Evolutionary conservation across 2,329 filamentous ascomycete genomes (phyloP), one percentile per base, ranked within the genome.

Genomic region (Trichoderma cornu-damae): DNA sequence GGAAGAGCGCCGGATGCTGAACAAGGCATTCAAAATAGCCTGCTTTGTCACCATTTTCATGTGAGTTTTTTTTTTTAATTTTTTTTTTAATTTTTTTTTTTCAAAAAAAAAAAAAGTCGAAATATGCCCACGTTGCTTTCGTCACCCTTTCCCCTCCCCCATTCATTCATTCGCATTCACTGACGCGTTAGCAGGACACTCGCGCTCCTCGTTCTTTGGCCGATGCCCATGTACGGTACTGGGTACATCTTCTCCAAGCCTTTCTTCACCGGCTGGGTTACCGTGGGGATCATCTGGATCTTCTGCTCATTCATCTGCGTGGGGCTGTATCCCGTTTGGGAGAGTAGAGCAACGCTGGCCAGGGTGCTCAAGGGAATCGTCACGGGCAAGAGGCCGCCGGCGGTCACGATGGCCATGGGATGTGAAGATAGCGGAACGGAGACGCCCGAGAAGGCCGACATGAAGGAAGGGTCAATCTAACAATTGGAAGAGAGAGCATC

Each of bases 141-240:
- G n/a, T n/a, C n/a, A n/a, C n/a, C n/a, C n/a, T n/a, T n/a, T n/a
- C n/a, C n/a, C n/a, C n/a, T n/a, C n/a, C n/a, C n/a, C n/a, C n/a
- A n/a, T n/a, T n/a, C n/a, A n/a, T n/a, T n/a, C n/a, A n/a, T n/a
- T n/a, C n/a, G n/a, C n/a, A n/a, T n/a, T n/a, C n/a, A 40, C 54
- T 57, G 35, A 57, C 20, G 16, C 34, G 18, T 2, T 3, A 16
- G 40, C 48, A 68, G 62, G 75, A 88, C 89, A 0, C 60, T 96
- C 0, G 79, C 83, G 0, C 77, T 96, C 57, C 75, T 96, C 0
- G 78, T 96, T 2, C 80, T 96, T 14, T 96, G 91, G 90, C 91
- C 92, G 0, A 93, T 96, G 81, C 91, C 91, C 1, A 85, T 96
- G 84, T 96, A 94, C 67, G 91, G 90, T 9, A 79, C 80, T 0